Percentiles rank a stretch among this genome's conserved stretches.
These are phyloP conservation scores for Sugiyamaella xylanicola DNA, from an alignment of 1,139 yeast genomes.

Conservation along the genomic window DNA sequence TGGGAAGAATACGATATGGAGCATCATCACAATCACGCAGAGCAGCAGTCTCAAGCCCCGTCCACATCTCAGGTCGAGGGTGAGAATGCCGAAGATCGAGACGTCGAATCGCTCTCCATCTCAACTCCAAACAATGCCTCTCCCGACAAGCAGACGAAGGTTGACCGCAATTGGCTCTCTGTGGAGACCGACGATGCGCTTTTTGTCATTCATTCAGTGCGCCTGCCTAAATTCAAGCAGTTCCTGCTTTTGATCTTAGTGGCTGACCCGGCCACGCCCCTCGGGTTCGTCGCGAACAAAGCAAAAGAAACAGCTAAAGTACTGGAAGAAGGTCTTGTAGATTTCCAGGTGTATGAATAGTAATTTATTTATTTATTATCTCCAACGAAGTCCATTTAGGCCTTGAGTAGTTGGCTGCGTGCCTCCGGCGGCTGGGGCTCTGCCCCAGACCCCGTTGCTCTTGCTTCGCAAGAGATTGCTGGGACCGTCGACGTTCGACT, in stretches of 20 bases:
- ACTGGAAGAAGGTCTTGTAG: slow-evolving; percentile 31
- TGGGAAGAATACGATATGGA: slow-evolving; percentile 34
- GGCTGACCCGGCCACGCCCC: slow-evolving; percentile 37
- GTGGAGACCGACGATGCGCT: slow-evolving; percentile 34
- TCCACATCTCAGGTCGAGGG: background rate
- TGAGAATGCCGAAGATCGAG: background rate
- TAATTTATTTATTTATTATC: background rate
- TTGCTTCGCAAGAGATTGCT: background rate
- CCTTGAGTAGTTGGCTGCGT: background rate
- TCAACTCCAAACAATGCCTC: background rate
- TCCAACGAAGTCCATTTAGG: background rate
- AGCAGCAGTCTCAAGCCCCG: background rate
- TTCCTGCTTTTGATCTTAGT: slow-evolving; percentile 33
- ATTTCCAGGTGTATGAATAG: background rate
- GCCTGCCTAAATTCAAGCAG: slow-evolving; percentile 25
- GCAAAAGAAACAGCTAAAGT: slow-evolving; percentile 33
- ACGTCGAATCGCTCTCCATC: slow-evolving; percentile 2
- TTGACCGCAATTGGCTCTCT: slow-evolving; percentile 32
- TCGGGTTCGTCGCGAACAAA: slow-evolving; percentile 34
- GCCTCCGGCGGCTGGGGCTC: slow-evolving; percentile 4
- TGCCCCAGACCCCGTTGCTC: background rate
- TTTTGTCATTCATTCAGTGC: slow-evolving; percentile 33
- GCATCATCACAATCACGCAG: background rate
- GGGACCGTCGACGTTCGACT: background rate
- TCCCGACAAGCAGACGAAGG: background rate